Conservation (phyloP, 306 rosid genomes). For the Nissolia schottii region DNA sequence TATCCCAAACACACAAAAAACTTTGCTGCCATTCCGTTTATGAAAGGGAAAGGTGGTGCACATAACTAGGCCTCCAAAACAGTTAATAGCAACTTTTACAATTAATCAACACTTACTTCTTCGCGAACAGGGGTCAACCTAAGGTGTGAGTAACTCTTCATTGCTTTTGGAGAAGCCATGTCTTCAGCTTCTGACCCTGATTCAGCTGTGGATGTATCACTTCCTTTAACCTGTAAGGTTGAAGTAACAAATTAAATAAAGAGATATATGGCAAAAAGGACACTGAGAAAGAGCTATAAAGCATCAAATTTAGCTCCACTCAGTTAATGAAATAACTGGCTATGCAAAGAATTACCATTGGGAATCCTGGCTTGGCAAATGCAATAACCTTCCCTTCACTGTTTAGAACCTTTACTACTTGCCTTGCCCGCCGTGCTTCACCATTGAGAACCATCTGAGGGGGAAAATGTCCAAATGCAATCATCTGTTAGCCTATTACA, state of each 20-base stretch:
- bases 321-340: neutral
- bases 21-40: neutral
- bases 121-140: slow-evolving; percentile 98
- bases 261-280: neutral
- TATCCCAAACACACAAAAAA: neutral
- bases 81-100: slow-evolving; percentile 7
- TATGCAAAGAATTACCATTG: slow-evolving; percentile 50
- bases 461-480: slow-evolving; percentile 12
- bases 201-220: slow-evolving; percentile 98
- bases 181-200: slow-evolving; percentile 99
- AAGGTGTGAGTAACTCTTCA: slow-evolving; percentile 74
- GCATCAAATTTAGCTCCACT: slow-evolving; percentile 10
- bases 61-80: neutral
- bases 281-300: neutral
- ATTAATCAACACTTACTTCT: slow-evolving; percentile 62
- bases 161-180: slow-evolving; percentile 84
- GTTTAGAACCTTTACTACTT: slow-evolving; percentile 81
- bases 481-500: slow-evolving; percentile 11
- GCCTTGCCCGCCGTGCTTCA: slow-evolving; percentile 73
- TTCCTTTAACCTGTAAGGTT: slow-evolving; percentile 72
- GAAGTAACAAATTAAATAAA: slow-evolving; percentile 5
- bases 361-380: slow-evolving; percentile 83
- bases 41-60: neutral
- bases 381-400: slow-evolving; percentile 89
- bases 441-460: slow-evolving; percentile 94